phyloP scores from a whole-genome alignment of 805 yeast species.

The Candida argentea region DNA sequence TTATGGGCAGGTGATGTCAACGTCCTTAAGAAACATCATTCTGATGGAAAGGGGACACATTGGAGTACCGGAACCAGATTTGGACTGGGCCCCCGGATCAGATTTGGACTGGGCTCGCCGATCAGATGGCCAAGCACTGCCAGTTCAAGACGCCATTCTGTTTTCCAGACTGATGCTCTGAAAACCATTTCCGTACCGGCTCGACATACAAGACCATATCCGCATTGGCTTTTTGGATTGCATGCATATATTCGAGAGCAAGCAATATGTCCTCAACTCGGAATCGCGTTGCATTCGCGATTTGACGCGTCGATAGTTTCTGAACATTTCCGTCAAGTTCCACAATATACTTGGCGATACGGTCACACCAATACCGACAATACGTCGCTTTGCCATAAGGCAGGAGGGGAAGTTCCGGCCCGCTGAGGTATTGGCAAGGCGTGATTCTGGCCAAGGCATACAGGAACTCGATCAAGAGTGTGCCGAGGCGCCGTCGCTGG shows the following conservation, averaged over 20 bases:
- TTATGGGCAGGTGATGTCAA: too few relatives aligned
- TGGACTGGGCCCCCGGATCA: too few relatives aligned
- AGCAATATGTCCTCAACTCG: slow-evolving; percentile 50
- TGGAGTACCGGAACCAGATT: too few relatives aligned
- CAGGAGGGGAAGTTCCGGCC: slow-evolving; percentile 89
- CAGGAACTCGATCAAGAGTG: slow-evolving; percentile 72
- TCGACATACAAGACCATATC: too few relatives aligned
- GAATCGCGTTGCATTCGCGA: slow-evolving; percentile 53
- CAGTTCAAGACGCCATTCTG: too few relatives aligned
- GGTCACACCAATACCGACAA: slow-evolving; percentile 62
- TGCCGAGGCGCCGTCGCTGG: slow-evolving; percentile 70
- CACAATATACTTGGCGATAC: slow-evolving; percentile 14
- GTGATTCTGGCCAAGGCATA: slow-evolving; percentile 54
- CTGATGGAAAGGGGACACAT: too few relatives aligned
- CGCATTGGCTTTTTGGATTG: too few relatives aligned
- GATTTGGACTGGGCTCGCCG: too few relatives aligned
- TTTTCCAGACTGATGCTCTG: too few relatives aligned
- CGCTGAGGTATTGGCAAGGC: slow-evolving; percentile 55
- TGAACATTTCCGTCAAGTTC: slow-evolving; percentile 18
- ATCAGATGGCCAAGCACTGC: too few relatives aligned
- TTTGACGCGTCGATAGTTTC: slow-evolving; percentile 28
- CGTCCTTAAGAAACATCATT: too few relatives aligned
- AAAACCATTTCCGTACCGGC: too few relatives aligned
- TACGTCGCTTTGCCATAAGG: slow-evolving; percentile 72
- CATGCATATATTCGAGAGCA: slow-evolving; percentile 48